Evolutionary conservation across 176 grass and related monocot species (phyloP), one percentile per base, ranked within the genome.

Genomic region (Poa pratensis): DNA sequence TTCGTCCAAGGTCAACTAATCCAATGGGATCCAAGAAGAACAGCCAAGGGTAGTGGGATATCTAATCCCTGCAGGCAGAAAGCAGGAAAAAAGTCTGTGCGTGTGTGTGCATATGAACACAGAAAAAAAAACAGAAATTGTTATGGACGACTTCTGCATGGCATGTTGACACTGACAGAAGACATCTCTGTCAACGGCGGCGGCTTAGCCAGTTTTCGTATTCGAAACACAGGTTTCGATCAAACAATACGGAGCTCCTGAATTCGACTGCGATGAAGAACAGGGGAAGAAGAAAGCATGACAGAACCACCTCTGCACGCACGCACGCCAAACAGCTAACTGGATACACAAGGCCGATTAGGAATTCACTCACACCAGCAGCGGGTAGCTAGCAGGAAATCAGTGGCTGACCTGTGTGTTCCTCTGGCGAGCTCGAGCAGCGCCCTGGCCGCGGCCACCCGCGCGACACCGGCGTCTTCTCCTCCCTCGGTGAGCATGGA

Each of bases 381-480:
- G 45, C 45, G 11, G 45, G 45, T 43, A 3, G 69, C 1, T 42
- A 49, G 43, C 14, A 17, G 1, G 22, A 43, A 55, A 26, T 7
- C 3, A 28, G 12, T 39, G 2, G 79, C 92, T 79, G 51, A 95
- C 93, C 83, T 95, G 86, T 88, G 87, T 1, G 88, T 84, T 1
- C 93, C 90, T 64, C 83, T 80, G 58, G 89, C 85, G 49, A 95
- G 90, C 76, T 90, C 90, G 16, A 86, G 75, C 48, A 95, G 84
- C 60, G 93, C 88, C 40, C 71, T 80, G 0, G 79, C 90, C 5
- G 88, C 86, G 37, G 81, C 76, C 32, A 22, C 0, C 22, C 93
- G 49, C 2, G 80, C 55, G 3, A 64, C 55, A 0, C 34, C 63
- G 0, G 51, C 9, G 20, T 28, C 69, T 1, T 57, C 84, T 11